Evolutionary conservation across 2,329 filamentous ascomycete species (phyloP), one percentile per base, ranked within the genome.

Genomic region (Calonectria pseudoreteaudii): DNA sequence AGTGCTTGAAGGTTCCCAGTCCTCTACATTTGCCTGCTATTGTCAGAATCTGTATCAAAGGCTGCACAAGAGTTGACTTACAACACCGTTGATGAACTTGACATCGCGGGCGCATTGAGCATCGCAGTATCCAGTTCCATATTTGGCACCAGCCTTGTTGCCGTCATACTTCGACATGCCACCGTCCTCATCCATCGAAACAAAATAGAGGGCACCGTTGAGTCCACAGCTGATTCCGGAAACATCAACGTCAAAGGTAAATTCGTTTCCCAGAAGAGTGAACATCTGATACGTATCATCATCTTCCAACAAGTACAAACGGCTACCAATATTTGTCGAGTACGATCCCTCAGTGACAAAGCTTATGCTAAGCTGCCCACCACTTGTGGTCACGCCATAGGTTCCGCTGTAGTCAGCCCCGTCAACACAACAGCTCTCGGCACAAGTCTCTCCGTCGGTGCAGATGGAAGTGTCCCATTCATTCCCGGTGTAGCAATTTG

Each of bases 201-300:
- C 87, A 71, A 92, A 90, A 85, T 94, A 94, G 56, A 94, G 85
- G 58, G 92, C 93, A 68, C 92, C 93, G 84, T 95, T 94, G 70
- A 94, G 85, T 70, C 93, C 93, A 80, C 93, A 94, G 71, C 90
- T 90, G 11, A 94, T 86, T 78, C 89, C 88, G 53, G 91, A 93
- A 44, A 93, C 89, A 80, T 94, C 92, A 34, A 94, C 92, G 67
- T 94, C 92, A 72, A 94, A 94, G 60, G 91, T 92, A 84, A 94
- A 91, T 83, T 94, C 93, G 80, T 92, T 88, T 84, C 90, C 90
- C 66, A 91, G 86, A 58, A 94, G 86, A 69, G 90, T 87, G 84
- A 93, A 91, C 80, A 89, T 88, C 84, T 93, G 85, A 83, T 94
- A 94, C 69, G 88, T 89, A 75, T 86, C 87, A 44, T 91, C 89